Conservation (phyloP, 2,329 filamentous ascomycete genomes). For the Hymenoscyphus scutula region DNA sequence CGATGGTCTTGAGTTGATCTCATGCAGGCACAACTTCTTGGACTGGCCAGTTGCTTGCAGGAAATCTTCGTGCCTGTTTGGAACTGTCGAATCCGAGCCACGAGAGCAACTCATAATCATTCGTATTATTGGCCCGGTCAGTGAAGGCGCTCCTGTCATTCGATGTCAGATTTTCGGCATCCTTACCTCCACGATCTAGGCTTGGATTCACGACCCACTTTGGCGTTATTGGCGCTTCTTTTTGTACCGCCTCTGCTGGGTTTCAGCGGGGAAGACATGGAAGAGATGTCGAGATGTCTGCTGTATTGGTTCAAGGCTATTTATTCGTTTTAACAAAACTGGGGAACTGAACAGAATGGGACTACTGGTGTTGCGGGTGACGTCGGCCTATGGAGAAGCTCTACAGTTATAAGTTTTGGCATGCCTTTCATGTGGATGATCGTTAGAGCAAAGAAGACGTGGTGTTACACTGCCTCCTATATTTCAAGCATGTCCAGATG, state of each 20-base stretch:
- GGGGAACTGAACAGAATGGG: slow-evolving; percentile 4
- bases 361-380: neutral
- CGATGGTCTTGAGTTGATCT: neutral
- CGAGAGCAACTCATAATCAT: neutral
- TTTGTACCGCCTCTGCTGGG: slow-evolving; percentile 3
- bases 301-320: slow-evolving; percentile 7
- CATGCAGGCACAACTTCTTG: slow-evolving; percentile 2
- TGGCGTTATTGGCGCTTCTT: slow-evolving; percentile 5
- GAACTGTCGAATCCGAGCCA: neutral
- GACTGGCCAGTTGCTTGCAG: slow-evolving; percentile 4
- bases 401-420: slow-evolving; percentile 10
- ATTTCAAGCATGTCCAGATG: slow-evolving; percentile 12
- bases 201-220: slow-evolving; percentile 4
- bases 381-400: neutral
- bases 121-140: neutral
- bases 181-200: slow-evolving; percentile 9
- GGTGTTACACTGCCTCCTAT: slow-evolving; percentile 11
- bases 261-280: slow-evolving; percentile 8
- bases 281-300: neutral
- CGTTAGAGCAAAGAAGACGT: slow-evolving; percentile 7
- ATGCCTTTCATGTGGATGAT: slow-evolving; percentile 5
- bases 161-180: slow-evolving; percentile 6
- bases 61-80: neutral
- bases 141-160: slow-evolving; percentile 1
- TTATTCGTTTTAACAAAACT: neutral